Evolutionary conservation across 345 rosid genomes (phyloP).

Genomic region (Noccaea caerulescens): DNA sequence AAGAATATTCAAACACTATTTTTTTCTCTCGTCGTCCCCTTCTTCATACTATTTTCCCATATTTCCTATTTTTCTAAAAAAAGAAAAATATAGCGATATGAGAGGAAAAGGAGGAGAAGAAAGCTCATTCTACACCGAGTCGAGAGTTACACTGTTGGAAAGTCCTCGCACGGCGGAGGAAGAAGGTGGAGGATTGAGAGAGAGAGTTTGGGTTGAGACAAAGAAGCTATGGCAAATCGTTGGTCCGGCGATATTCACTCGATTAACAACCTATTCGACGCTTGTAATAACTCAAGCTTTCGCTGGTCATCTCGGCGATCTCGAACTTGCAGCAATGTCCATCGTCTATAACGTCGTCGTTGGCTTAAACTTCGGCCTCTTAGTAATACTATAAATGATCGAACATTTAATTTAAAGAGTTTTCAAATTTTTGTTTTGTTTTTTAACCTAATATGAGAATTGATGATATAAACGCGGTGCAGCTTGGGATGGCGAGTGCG

Average conservation of each 20-base stretch:
- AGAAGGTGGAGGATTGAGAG: slow-evolving; percentile 37
- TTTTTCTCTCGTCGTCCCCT: no score
- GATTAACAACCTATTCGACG: slow-evolving; percentile 79
- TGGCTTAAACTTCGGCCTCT: slow-evolving; percentile 85
- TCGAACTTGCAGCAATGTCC: slow-evolving; percentile 87
- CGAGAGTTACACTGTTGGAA: slow-evolving; percentile 33
- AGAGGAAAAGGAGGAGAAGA: slow-evolving; percentile 24
- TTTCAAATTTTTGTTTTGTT: no score
- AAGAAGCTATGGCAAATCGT: slow-evolving; percentile 85
- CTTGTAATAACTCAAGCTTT: slow-evolving; percentile 91
- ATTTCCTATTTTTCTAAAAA: background rate
- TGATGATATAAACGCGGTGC: background rate
- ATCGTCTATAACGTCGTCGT: slow-evolving; percentile 65
- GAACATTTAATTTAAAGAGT: no score
- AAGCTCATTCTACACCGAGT: slow-evolving; percentile 6
- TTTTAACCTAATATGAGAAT: no score
- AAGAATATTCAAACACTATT: background rate
- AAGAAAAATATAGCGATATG: slow-evolving; percentile 2
- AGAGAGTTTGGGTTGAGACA: slow-evolving; percentile 69
- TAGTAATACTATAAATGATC: slow-evolving; percentile 45
- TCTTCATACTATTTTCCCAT: background rate
- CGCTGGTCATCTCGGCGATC: slow-evolving; percentile 91
- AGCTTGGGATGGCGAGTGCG: slow-evolving; percentile 85
- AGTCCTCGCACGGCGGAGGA: slow-evolving; percentile 34
- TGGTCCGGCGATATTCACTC: slow-evolving; percentile 83